Evolutionary conservation across 257 asterid genomes (phyloP).

Genomic region (Solanum sejunctum): DNA sequence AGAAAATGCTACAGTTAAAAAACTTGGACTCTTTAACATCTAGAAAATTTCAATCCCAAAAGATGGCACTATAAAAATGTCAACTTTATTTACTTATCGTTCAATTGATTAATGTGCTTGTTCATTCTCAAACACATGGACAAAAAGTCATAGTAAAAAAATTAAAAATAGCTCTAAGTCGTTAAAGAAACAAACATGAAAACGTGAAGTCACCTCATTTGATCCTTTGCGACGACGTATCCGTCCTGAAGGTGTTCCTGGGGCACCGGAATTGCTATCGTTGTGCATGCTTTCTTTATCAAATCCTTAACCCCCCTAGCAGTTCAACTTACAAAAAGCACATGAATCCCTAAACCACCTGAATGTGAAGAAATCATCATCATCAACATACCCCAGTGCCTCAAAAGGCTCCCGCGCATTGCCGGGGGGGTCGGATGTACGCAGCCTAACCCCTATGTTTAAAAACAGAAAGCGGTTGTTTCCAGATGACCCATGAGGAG

Average conservation of each 20-base stretch:
- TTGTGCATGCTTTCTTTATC: conserved; percentile 46
- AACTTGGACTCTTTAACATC: background rate
- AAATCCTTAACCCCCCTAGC: background rate
- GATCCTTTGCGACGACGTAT: conserved; percentile 85
- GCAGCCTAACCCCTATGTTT: too few relatives aligned
- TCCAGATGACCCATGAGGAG: too few relatives aligned
- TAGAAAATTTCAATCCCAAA: background rate
- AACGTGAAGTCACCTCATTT: conserved; percentile 55
- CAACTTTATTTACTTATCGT: background rate
- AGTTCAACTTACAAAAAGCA: background rate
- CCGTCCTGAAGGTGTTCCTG: conserved; percentile 49
- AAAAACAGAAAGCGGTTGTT: too few relatives aligned
- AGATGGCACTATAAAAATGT: background rate
- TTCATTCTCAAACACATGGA: background rate
- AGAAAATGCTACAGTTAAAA: background rate
- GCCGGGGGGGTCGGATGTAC: too few relatives aligned
- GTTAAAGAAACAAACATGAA: background rate
- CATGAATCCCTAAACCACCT: background rate
- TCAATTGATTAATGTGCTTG: background rate
- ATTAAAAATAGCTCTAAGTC: background rate
- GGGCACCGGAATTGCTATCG: conserved; percentile 52
- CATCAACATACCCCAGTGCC: too few relatives aligned
- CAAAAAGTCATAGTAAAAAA: background rate
- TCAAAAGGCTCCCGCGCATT: too few relatives aligned
- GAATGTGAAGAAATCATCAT: background rate